Evolutionary conservation across 177 flowering plant genomes (phyloP).

Genomic region (Tripterygium wilfordii): DNA sequence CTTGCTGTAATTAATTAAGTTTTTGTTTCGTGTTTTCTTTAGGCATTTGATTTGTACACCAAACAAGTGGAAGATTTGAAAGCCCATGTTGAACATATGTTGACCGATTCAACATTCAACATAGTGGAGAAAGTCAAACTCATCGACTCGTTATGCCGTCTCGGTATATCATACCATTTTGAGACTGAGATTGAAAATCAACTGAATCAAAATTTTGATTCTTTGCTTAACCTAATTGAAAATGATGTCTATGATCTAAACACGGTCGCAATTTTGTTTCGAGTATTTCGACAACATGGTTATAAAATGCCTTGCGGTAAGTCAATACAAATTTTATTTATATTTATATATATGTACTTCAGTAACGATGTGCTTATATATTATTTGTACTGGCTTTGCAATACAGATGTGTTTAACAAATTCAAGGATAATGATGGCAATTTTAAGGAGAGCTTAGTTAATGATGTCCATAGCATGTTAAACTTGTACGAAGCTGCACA

Average conservation of each 20-base stretch:
- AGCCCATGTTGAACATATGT: neutral
- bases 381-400: neutral
- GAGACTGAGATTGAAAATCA: neutral
- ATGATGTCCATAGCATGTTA: neutral
- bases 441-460: too few species aligned
- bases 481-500: neutral
- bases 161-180: neutral
- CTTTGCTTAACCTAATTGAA: neutral
- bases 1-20: too few species aligned
- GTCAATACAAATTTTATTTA: too few species aligned
- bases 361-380: neutral
- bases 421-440: too few species aligned
- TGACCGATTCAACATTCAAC: neutral
- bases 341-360: too few species aligned
- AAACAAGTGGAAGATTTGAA: neutral
- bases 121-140: neutral
- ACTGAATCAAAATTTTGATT: neutral
- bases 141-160: neutral
- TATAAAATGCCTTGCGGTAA: too few species aligned
- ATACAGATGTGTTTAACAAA: neutral
- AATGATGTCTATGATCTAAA: neutral
- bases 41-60: too few species aligned
- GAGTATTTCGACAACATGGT: neutral
- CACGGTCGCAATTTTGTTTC: neutral
- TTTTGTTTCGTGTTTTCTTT: too few species aligned